phyloP scores from a whole-genome alignment of 2,329 filamentous ascomycete genomes.

The Calycina herbarum region DNA sequence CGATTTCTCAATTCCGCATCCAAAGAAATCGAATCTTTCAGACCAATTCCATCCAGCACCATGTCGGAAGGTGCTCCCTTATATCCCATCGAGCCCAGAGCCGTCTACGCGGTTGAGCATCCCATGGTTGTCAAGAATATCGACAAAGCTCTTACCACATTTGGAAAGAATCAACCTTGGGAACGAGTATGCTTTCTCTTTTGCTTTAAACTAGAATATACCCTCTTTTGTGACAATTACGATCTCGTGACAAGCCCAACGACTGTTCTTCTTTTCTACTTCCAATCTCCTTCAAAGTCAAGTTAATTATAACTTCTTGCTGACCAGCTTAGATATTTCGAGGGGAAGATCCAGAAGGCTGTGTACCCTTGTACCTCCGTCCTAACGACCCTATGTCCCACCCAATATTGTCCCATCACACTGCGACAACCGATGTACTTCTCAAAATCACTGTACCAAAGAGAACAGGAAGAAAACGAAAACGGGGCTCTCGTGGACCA shows the following conservation, averaged over 20 bases:
- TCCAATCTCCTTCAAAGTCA: too few relatives aligned
- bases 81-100: constrained; percentile 51
- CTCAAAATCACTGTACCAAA: constrained; percentile 85
- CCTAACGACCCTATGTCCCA: constrained; percentile 78
- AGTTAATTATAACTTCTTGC: background rate
- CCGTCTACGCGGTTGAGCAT: constrained; percentile 64
- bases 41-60: background rate
- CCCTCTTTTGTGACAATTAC: constrained; percentile 10
- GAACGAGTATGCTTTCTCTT: constrained; percentile 31
- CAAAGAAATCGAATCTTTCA: background rate
- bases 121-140: constrained; percentile 65
- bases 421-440: constrained; percentile 77
- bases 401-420: constrained; percentile 74
- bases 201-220: constrained; percentile 10
- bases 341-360: constrained; percentile 46
- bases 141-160: constrained; percentile 61
- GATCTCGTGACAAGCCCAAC: constrained; percentile 23
- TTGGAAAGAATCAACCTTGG: constrained; percentile 45
- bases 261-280: background rate
- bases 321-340: constrained; percentile 44
- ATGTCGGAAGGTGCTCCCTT: constrained; percentile 38
- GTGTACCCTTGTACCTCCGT: constrained; percentile 71
- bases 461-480: constrained; percentile 82
- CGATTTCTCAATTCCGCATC: background rate
- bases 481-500: constrained; percentile 70